A percentile compares a stretch with the other conserved stretches of the same genome.
These are phyloP conservation scores for Nadsonia starkeyi-henricii DNA, from an alignment of 1,139 yeast species.

Conservation along the genomic window DNA sequence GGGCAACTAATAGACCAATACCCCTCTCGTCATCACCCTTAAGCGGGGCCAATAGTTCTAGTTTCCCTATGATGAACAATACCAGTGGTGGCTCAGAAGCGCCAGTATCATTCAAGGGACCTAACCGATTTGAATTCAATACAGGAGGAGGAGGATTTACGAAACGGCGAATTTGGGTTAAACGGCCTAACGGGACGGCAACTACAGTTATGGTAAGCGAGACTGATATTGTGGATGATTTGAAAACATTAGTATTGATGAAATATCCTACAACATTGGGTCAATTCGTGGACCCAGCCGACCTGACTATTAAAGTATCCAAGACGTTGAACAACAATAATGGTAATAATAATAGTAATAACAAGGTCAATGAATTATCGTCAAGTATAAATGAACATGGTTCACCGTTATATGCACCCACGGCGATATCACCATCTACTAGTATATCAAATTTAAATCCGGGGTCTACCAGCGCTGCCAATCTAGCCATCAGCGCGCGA, in stretches of 20 bases:
- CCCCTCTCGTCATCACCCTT: no score
- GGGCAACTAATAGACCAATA: no score
- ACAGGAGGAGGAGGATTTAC: constrained; percentile 1
- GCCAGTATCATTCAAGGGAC: no score
- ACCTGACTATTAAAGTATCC: constrained; percentile 23
- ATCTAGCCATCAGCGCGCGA: neutral
- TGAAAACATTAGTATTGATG: constrained; percentile 42
- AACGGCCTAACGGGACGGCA: constrained; percentile 41
- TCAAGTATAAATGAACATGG: no score
- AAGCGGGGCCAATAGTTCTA: no score
- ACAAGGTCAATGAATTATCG: no score
- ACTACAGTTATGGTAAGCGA: constrained; percentile 49
- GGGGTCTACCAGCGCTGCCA: neutral
- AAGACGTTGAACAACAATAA: neutral
- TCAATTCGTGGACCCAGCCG: constrained; percentile 53
- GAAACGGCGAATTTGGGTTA: constrained; percentile 52
- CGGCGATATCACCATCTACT: neutral
- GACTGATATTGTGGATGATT: constrained; percentile 54
- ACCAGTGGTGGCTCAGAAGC: no score
- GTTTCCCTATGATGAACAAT: no score
- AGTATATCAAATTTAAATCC: neutral
- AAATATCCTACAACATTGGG: constrained; percentile 64
- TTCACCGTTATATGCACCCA: neutral
- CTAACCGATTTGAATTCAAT: neutral
- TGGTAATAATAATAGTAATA: neutral